phyloP scores from a whole-genome alignment of 495 filamentous ascomycete genomes.

The Hyaloscypha variabilis region DNA sequence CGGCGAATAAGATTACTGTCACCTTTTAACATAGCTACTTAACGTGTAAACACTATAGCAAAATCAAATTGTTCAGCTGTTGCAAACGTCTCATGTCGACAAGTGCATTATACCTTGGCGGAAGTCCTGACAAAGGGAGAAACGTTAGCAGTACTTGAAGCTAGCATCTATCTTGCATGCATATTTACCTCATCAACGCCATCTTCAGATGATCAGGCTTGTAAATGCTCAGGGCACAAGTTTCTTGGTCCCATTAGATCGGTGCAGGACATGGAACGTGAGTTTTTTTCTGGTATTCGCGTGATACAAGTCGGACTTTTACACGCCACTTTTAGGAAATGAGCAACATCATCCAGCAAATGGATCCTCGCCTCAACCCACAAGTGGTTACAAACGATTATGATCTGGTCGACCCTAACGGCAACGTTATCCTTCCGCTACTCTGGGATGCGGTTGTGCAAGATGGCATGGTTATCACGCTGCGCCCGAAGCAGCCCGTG shows the following conservation, averaged over 20 bases:
- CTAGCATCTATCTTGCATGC: constrained; percentile 4
- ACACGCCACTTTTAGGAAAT: constrained; percentile 4
- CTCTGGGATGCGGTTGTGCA: constrained; percentile 6
- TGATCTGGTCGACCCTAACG: constrained; percentile 6
- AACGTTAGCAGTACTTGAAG: constrained; percentile 4
- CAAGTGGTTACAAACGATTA: constrained; percentile 7
- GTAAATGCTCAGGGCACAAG: constrained; percentile 7
- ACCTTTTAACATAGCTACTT: constrained; percentile 4
- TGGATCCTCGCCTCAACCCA: constrained; percentile 5
- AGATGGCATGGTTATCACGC: constrained; percentile 6
- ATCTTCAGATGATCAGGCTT: constrained; percentile 6
- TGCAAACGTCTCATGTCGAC: constrained; percentile 5
- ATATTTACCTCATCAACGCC: constrained; percentile 3
- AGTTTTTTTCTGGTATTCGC: constrained; percentile 6
- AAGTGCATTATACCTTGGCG: constrained; percentile 6
- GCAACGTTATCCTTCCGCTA: constrained; percentile 7
- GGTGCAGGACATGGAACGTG: constrained; percentile 6
- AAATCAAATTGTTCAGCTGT: constrained; percentile 5
- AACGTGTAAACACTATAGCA: constrained; percentile 3
- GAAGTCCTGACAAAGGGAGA: constrained; percentile 4
- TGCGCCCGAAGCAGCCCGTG: constrained; percentile 6
- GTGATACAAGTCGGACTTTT: constrained; percentile 8
- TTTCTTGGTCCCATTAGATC: constrained; percentile 7
- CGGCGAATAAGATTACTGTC: constrained; percentile 4
- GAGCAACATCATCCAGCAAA: constrained; percentile 6